Evolutionary conservation across 2,329 filamentous ascomycete genomes (phyloP).

Genomic region (Fonsecaea erecta): DNA sequence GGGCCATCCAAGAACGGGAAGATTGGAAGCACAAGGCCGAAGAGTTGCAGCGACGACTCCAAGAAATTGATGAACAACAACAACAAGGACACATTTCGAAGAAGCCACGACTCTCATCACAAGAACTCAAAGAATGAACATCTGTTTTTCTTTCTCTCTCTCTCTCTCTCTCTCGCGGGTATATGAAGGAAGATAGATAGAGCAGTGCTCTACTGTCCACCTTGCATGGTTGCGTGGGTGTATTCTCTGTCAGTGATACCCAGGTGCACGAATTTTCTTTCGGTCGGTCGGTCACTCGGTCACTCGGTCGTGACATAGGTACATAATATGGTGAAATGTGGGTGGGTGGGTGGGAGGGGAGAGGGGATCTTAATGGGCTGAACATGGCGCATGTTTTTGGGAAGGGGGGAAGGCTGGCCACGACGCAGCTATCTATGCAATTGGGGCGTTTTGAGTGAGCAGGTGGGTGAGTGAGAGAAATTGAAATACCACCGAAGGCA

Average conservation of each 20-base stretch:
- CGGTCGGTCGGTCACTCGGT: background rate
- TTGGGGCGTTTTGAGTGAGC: no score
- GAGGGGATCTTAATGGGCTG: background rate
- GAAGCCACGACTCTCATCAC: constrained; percentile 32
- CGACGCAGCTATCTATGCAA: no score
- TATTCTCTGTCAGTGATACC: constrained; percentile 28
- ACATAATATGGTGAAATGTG: constrained; percentile 6
- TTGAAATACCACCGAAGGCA: no score
- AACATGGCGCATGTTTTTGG: background rate
- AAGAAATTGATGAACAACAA: constrained; percentile 38
- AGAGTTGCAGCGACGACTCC: constrained; percentile 67
- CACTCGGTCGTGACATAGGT: background rate
- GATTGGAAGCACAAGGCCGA: constrained; percentile 81
- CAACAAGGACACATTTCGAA: constrained; percentile 34
- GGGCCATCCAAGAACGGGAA: constrained; percentile 77
- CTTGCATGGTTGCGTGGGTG: constrained; percentile 11
- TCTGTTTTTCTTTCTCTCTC: no score
- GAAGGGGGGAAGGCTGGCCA: no score
- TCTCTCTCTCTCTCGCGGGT: no score
- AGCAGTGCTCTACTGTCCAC: constrained; percentile 11
- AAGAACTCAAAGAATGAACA: constrained; percentile 24
- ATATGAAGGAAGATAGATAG: constrained; percentile 2
- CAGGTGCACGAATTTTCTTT: constrained; percentile 30
- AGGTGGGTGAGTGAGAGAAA: no score
- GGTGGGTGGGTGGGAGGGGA: background rate